Evolutionary conservation across 2,329 filamentous ascomycete species (phyloP), one percentile per base, ranked within the genome.

Genomic region (Fusarium algeriense): DNA sequence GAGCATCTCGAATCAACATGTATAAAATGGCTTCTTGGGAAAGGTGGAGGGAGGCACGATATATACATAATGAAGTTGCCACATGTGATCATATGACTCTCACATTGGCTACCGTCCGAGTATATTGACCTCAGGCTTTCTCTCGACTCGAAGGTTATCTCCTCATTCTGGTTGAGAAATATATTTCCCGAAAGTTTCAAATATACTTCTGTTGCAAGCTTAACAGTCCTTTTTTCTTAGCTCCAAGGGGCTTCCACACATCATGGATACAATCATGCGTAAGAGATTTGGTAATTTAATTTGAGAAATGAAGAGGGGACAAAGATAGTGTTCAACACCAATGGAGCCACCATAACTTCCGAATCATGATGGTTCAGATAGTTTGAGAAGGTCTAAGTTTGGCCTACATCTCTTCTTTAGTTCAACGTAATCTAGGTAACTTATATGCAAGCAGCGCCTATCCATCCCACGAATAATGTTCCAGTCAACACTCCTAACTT

Each of bases 401-500:
- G 30, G 46, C 37, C 38, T 30, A 17, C 35, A 57, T 35, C 41
- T 41, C 20, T 32, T 28, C 30, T 38, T 52, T 56, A 34, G 50
- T 45, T 57, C 30, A 67, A 40, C 30, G 28, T 57, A 50, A 32
- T 66, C 64, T 63, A 68, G 48, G 37, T 49, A 62, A 45, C 45
- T 59, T 43, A 38, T 50, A 49, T 40, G 56, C 58, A 67, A 52
- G 20, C 54, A 57, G 45, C 63, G 70, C 65, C 67, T 52, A 26
- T 54, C 64, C 49, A 37, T 67, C 44, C 45, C 45, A 65, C 48
- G 48, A 61, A 57, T 58, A 26, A 56, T 60, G 58, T 63, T 54
- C 71, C 54, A 60, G 69, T 64, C 68, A 71, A 55, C 72, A 73
- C 74, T 76, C 74, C 70, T 44, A 43, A 44, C 69, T 73, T 72